These are phyloP conservation scores for Nitzschia inconspicua DNA, from an alignment of 108 stramenopile species.

Conservation along the genomic window DNA sequence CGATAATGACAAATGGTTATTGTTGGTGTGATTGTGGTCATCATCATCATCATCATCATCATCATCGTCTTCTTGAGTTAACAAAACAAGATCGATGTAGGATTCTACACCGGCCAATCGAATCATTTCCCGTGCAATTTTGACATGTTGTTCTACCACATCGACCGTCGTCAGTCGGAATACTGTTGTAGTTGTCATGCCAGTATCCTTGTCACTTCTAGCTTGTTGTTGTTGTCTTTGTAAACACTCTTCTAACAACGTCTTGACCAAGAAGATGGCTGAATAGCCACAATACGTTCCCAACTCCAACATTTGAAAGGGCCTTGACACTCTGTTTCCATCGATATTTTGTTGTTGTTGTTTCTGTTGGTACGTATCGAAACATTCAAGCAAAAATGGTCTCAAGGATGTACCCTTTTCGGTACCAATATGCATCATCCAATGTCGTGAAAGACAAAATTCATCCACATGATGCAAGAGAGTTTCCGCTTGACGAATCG, in stretches of 20 bases:
- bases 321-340: slow-evolving; percentile 30
- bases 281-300: slow-evolving; percentile 92
- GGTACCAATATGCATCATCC: slow-evolving; percentile 93
- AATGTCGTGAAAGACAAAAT: slow-evolving; percentile 74
- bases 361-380: too few relatives aligned
- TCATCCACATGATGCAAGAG: slow-evolving; percentile 56
- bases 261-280: slow-evolving; percentile 48
- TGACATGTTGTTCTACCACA: slow-evolving; percentile 43
- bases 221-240: background rate
- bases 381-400: slow-evolving; percentile 24
- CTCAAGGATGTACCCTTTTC: slow-evolving; percentile 64
- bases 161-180: slow-evolving; percentile 68
- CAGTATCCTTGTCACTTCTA: background rate
- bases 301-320: too few relatives aligned
- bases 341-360: slow-evolving; percentile 1
- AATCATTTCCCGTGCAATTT: slow-evolving; percentile 59
- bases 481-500: background rate
- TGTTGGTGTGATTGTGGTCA: slow-evolving; percentile 14
- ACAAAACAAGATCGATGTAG: slow-evolving; percentile 43
- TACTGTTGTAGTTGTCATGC: too few relatives aligned
- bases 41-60: background rate
- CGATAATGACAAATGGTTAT: background rate
- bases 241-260: slow-evolving; percentile 12
- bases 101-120: slow-evolving; percentile 49
- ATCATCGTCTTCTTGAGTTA: too few relatives aligned